Base-by-base conservation (phyloP, 2,329 filamentous ascomycete species). In the Aaosphaeria pasadenensis region DNA sequence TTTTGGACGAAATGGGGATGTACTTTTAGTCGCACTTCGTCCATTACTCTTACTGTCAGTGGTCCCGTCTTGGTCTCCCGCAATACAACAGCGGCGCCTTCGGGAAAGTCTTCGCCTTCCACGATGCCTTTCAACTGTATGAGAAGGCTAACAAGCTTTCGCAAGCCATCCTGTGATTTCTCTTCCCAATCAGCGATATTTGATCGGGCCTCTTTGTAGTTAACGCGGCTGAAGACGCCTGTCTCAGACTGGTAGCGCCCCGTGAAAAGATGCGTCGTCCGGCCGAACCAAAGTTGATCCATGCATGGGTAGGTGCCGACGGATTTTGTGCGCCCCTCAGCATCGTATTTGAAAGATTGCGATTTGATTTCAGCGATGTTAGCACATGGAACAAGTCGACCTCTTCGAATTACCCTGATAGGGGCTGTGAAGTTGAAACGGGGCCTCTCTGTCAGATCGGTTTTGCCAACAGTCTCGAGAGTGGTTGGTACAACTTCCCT, bases 271-370 rank as follows among this genome's bases (percentile, higher is more conserved):
- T 62, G 50, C 13, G 52, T 47, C 0, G 63, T 66, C 7, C 63
- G 60, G 2, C 63, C 63, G 45, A 66, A 66, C 63, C 63, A 66
- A 7, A 66, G 54, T 31, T 65, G 62, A 32, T 65, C 63, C 42
- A 55, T 52, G 39, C 63, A 64, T 11, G 38, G 13, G 2, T 58
- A 35, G 7, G 29, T 45, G 2, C 44, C 41, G 4, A 55, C 51
- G 4, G 51, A 42, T 30, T 51, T 55, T 9, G 55, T 43, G 39
- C 24, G 39, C 9, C 24, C 39, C 24, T 41, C 39, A n/a, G 33
- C 33, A 36, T 36, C 33, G 33, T 36, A 36, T 36, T 41, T 41
- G 39, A 13, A 2, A 13, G 7, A 7, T 24, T 9, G 7, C 9
- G 60, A 61, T 40, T 64, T 66, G 4, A 66, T 51, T 40, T 64